A percentile compares a stretch with the other conserved stretches of the same genome.
These are phyloP conservation scores for Beauveria bassiana DNA, from an alignment of 2,329 filamentous ascomycete species.

Conservation along the genomic window DNA sequence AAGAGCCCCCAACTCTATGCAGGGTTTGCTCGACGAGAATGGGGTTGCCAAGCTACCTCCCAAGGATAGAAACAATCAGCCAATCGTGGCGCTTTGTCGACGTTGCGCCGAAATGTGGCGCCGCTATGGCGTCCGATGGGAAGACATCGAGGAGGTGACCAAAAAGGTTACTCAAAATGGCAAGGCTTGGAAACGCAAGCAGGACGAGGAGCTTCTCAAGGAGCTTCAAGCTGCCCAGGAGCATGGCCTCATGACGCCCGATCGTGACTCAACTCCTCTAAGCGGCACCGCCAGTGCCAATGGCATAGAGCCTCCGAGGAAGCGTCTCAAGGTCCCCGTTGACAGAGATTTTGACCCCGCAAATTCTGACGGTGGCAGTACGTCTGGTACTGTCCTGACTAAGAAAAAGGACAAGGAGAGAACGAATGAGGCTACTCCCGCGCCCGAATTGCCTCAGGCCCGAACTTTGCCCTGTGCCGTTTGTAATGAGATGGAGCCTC, in stretches of 20 bases:
- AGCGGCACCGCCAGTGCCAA: slow-evolving; percentile 22
- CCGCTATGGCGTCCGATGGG: slow-evolving; percentile 92
- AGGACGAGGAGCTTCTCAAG: slow-evolving; percentile 83
- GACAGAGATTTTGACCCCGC: slow-evolving; percentile 44
- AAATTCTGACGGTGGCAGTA: slow-evolving; percentile 37
- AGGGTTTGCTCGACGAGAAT: slow-evolving; percentile 61
- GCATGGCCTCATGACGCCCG: slow-evolving; percentile 37
- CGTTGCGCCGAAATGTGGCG: slow-evolving; percentile 92
- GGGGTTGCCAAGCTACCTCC: slow-evolving; percentile 43
- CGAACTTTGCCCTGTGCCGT: slow-evolving; percentile 77
- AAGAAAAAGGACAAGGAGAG: slow-evolving; percentile 54
- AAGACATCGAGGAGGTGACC: slow-evolving; percentile 82
- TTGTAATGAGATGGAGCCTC: slow-evolving; percentile 66
- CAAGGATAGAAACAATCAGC: slow-evolving; percentile 70
- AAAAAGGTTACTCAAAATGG: slow-evolving; percentile 78
- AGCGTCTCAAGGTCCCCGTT: slow-evolving; percentile 52
- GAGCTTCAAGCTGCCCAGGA: slow-evolving; percentile 62
- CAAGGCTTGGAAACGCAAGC: slow-evolving; percentile 76
- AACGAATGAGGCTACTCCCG: slow-evolving; percentile 44
- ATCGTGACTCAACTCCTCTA: slow-evolving; percentile 31
- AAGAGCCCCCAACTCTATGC: slow-evolving; percentile 69
- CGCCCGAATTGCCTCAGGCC: slow-evolving; percentile 71
- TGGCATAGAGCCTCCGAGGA: slow-evolving; percentile 49
- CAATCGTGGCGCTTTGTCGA: slow-evolving; percentile 76
- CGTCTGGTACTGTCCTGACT: slow-evolving; percentile 21